A percentile compares a stretch with the other conserved stretches of the same genome.
These are phyloP conservation scores for Marasmius tenuissimus DNA, from an alignment of 1,284 basidiomycete genomes.

Conservation along the genomic window DNA sequence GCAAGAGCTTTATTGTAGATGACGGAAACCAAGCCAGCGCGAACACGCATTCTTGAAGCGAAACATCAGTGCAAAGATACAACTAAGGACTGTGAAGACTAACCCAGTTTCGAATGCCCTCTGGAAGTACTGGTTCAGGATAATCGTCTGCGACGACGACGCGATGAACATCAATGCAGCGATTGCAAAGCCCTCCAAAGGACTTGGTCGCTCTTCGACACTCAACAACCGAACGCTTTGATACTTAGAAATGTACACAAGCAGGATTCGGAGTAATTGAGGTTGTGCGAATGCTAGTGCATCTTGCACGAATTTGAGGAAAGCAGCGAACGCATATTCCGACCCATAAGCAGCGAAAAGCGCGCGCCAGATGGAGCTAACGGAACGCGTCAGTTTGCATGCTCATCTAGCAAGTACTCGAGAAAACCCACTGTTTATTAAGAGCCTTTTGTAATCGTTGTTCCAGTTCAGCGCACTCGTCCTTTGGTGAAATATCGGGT, in stretches of 20 bases:
- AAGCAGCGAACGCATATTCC: slow-evolving; percentile 69
- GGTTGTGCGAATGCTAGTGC: slow-evolving; percentile 85
- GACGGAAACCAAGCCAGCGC: slow-evolving; percentile 82
- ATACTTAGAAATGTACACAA: slow-evolving; percentile 82
- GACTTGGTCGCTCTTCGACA: slow-evolving; percentile 29
- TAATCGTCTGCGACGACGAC: slow-evolving; percentile 77
- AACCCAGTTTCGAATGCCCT: slow-evolving; percentile 76
- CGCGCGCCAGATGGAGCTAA: slow-evolving; percentile 68
- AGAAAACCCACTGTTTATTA: slow-evolving; percentile 54
- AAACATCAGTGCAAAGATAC: background rate
- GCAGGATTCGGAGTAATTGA: slow-evolving; percentile 79
- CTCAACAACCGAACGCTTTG: slow-evolving; percentile 44
- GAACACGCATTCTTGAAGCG: slow-evolving; percentile 72
- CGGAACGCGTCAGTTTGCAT: background rate
- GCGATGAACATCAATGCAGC: slow-evolving; percentile 79
- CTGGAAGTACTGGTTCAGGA: slow-evolving; percentile 92
- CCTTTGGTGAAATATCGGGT: slow-evolving; percentile 62
- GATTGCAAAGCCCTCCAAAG: slow-evolving; percentile 71
- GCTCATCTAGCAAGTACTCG: background rate
- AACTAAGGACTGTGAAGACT: slow-evolving; percentile 7
- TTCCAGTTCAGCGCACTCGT: slow-evolving; percentile 77
- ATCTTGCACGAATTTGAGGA: slow-evolving; percentile 81
- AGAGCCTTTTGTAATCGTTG: slow-evolving; percentile 60
- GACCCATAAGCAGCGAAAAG: slow-evolving; percentile 79
- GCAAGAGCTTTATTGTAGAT: slow-evolving; percentile 89